Evolutionary conservation across 2,329 filamentous ascomycete genomes (phyloP).

Genomic region (Stachybotrys elegans): DNA sequence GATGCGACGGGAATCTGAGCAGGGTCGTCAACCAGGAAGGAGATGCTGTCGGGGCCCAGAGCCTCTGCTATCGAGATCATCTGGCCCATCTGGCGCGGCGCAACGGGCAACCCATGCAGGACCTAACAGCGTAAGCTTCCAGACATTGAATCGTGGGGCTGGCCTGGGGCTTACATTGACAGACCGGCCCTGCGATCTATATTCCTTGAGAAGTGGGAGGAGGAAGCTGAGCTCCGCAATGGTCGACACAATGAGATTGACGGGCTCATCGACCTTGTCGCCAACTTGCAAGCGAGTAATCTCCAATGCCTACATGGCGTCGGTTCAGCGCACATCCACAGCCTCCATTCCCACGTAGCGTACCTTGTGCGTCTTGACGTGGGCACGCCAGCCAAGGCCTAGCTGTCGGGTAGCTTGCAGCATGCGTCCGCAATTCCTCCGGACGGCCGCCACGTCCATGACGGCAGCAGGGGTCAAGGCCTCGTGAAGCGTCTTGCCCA

Average conservation of each 20-base stretch:
- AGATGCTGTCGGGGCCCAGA: conserved; percentile 50
- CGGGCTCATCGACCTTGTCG: conserved; percentile 32
- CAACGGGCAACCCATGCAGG: conserved; percentile 65
- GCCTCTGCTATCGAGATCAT: conserved; percentile 48
- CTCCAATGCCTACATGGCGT: too few relatives aligned
- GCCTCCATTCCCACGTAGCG: too few relatives aligned
- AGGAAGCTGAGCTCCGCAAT: conserved; percentile 62
- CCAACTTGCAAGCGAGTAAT: conserved; percentile 64
- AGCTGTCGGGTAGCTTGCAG: conserved; percentile 54
- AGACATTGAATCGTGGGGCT: not conserved
- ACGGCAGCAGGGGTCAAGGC: conserved; percentile 61
- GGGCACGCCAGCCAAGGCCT: conserved; percentile 62
- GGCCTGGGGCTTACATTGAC: conserved; percentile 49
- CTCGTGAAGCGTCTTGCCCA: conserved; percentile 53
- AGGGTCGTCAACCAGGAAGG: conserved; percentile 64
- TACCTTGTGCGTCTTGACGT: conserved; percentile 79
- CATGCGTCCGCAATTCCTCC: conserved; percentile 65
- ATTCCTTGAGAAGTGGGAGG: conserved; percentile 52
- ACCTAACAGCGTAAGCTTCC: conserved; percentile 34
- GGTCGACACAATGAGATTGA: conserved; percentile 66
- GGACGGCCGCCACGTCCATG: conserved; percentile 60
- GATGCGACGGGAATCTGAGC: conserved; percentile 46
- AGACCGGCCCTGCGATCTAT: conserved; percentile 42
- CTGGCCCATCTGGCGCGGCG: conserved; percentile 53
- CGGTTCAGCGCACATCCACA: too few relatives aligned